These are phyloP conservation scores for Cardamine occulta DNA, from an alignment of 345 rosid species.

Conservation along the genomic window DNA sequence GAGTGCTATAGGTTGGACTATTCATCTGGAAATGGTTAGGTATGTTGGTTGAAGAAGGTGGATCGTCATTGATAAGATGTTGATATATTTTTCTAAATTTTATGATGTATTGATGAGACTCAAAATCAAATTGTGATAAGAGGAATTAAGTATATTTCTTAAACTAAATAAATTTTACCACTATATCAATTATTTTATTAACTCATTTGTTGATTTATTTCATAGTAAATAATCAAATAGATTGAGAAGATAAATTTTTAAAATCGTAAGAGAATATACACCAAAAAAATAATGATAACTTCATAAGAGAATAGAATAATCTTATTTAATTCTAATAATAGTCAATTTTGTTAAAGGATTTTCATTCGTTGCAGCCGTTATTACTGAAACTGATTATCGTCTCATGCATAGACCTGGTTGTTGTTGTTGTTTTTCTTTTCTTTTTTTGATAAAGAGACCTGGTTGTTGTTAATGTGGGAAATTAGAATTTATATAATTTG, in stretches of 20 bases:
- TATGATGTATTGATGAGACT: background rate
- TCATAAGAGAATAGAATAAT: too few species aligned
- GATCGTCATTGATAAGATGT: slow-evolving; percentile 2
- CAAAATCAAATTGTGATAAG: background rate
- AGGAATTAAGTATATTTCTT: background rate
- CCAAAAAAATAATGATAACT: too few species aligned
- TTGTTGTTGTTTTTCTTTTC: too few species aligned
- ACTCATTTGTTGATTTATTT: too few species aligned
- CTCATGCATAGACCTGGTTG: too few species aligned
- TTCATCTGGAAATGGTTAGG: background rate
- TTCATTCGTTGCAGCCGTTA: background rate
- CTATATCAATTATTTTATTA: background rate
- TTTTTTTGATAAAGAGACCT: too few species aligned
- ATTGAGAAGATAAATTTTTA: background rate
- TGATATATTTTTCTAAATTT: background rate
- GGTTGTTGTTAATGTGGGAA: too few species aligned
- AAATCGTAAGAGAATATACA: background rate
- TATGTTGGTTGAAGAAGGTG: background rate
- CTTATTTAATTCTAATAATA: background rate
- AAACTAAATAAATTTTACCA: background rate
- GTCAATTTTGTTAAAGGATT: too few species aligned
- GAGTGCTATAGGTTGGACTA: background rate
- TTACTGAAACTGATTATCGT: background rate
- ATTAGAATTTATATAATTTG: too few species aligned
- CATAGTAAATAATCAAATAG: too few species aligned